phyloP scores from a whole-genome alignment of 2,329 filamentous ascomycete species.

The Epicoccum nigrum region DNA sequence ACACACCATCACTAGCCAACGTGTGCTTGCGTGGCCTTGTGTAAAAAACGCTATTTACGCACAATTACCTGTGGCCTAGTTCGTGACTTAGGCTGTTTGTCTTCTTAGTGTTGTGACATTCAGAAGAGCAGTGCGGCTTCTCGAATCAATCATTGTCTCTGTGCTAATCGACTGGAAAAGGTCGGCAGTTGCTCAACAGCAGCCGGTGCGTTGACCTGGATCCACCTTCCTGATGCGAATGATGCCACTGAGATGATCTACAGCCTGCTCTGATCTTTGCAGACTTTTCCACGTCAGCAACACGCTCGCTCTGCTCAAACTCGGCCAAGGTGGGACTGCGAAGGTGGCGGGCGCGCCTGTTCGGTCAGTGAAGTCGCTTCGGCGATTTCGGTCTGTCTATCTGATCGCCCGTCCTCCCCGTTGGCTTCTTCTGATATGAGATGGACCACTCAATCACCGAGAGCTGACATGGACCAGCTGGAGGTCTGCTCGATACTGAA shows the following conservation, averaged over 20 bases:
- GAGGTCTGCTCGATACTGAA: background rate
- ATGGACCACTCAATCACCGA: background rate
- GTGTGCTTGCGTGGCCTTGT: background rate
- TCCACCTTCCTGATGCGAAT: slow-evolving; percentile 8
- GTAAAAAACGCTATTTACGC: background rate
- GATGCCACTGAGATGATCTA: slow-evolving; percentile 4
- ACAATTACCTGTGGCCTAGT: background rate
- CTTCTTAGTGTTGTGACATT: background rate
- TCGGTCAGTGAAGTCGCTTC: background rate
- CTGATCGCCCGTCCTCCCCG: background rate
- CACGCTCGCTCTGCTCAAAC: background rate
- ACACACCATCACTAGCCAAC: background rate
- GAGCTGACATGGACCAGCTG: slow-evolving; percentile 1
- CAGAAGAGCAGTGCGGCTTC: background rate
- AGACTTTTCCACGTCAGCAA: background rate
- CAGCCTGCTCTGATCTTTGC: background rate
- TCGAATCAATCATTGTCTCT: background rate
- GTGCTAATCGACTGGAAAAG: background rate
- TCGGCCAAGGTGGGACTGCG: background rate
- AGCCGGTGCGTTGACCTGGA: background rate
- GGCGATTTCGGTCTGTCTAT: background rate
- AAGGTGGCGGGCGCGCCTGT: background rate
- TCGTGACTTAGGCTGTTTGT: background rate
- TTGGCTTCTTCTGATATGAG: background rate
- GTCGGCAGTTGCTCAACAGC: slow-evolving; percentile 8